phyloP scores from a whole-genome alignment of 345 rosid genomes.

The Aquilaria yunnanensis region DNA sequence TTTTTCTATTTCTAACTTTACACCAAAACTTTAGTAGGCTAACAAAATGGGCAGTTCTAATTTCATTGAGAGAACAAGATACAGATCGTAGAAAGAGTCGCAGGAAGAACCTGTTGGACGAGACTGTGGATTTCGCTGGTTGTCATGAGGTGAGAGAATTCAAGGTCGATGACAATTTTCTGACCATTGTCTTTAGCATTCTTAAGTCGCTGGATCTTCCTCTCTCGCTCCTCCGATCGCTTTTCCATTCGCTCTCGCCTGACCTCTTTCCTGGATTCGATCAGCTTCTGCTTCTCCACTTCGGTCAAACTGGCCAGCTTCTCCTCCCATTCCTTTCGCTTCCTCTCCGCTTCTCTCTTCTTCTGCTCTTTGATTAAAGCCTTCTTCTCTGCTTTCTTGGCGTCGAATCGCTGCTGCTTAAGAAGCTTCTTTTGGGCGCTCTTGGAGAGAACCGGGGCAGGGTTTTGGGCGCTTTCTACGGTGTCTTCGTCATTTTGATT shows the following conservation, averaged over 20 bases:
- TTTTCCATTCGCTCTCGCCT: conserved; percentile 75
- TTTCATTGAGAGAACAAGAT: too few relatives aligned
- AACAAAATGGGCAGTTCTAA: too few relatives aligned
- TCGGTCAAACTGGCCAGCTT: conserved; percentile 41
- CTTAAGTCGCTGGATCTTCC: conserved; percentile 49
- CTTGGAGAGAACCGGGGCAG: conserved; percentile 42
- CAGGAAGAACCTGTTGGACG: conserved; percentile 62
- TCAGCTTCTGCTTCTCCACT: conserved; percentile 59
- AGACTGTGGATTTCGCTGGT: conserved; percentile 73
- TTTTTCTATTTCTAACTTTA: too few relatives aligned
- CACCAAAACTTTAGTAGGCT: too few relatives aligned
- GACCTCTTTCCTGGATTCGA: conserved; percentile 55
- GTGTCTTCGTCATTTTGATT: conserved; percentile 16
- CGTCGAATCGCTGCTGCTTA: conserved; percentile 72
- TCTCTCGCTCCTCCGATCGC: conserved; percentile 61
- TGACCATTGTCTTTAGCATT: conserved; percentile 61
- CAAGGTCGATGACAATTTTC: conserved; percentile 75
- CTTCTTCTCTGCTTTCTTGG: conserved; percentile 86
- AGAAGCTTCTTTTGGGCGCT: conserved; percentile 76
- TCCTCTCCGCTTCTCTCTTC: conserved; percentile 57
- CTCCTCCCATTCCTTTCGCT: conserved; percentile 56
- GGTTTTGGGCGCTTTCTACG: conserved; percentile 10
- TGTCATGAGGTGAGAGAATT: conserved; percentile 76
- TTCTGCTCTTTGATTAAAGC: conserved; percentile 65
- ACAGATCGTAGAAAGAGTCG: not conserved